Evolutionary conservation across 768 basidiomycete species (phyloP), one percentile per base, ranked within the genome.

Genomic region (Russula griseocarnosa): DNA sequence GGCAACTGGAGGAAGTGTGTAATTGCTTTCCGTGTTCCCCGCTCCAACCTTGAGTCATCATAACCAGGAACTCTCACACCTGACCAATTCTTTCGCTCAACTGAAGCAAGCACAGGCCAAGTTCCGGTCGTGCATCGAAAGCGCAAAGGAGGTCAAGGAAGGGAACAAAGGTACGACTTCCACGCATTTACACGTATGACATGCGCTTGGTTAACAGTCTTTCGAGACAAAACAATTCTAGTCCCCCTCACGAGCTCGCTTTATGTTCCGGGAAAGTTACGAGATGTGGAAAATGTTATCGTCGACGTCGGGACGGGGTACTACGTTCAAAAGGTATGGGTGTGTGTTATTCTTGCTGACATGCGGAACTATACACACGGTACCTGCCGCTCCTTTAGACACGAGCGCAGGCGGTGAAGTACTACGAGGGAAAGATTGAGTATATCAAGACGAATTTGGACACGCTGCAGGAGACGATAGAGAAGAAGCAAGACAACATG

Each of bases 221-320:
- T 20, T 55, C 14, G 69, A 98, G 96, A 82, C 68, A 95, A 92
- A 79, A 85, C 87, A 24, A 84, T 97, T 66, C 80, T 98, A 16
- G 92, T 98, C 11, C 96, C 97, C 7, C 75, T 98, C 60, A 98
- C 94, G 18, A 92, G 90, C 74, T 98, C 95, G 0, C 82, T 99
- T 2, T 98, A 98, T 72, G 90, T 98, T 28, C 94, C 96, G 2
- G 97, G 95, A 22, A 93, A 87, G 75, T 80, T 98, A 53, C 80
- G 79, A 47, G 90, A 97, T 71, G 74, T 83, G 0, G 88, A 94
- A 51, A 83, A 92, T 69, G 95, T 99, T 53, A 87, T 98, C 66
- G 85, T 98, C 44, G 97, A 99, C 73, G 82, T 98, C 30, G 97
- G 97, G 1, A 98, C 96, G 0, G 96, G 97, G 0, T 99, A 98